Evolutionary conservation across 805 yeast genomes (phyloP), one percentile per base, ranked within the genome.

Genomic region (Komagataella pastoris): DNA sequence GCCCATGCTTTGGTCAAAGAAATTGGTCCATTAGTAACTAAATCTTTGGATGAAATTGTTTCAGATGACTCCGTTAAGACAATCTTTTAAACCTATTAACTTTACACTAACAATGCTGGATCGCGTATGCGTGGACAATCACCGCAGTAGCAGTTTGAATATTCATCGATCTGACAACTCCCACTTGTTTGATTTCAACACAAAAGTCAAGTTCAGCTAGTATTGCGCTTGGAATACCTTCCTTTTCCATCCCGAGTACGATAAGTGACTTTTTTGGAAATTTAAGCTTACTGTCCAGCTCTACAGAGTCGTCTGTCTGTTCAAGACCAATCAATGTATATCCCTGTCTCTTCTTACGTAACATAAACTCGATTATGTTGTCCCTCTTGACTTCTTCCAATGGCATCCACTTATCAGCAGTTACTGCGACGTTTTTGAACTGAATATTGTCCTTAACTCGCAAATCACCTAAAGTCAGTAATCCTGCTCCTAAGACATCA

Each of bases 121-220:
- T 63, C 1, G 95, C 81, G 60, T 91, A 90, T 0, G 97, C 93
- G 65, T 90, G 95, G 6, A 89, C 96, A 50, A 90, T 79, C 18
- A 90, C 89, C 0, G 97, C 98, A 0, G 97, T 83, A 1, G 97
- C 98, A 0, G 97, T 90, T 68, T 90, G 98, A 55, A 90, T 90
- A 61, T 90, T 90, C 98, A 90, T 90, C 1, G 97, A 89, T 57
- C 98, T 74, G 46, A 91, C 81, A 17, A 90, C 89, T 14, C 98
- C 98, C 46, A 80, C 83, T 63, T 90, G 98, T 61, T 88, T 87
- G 58, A 90, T 90, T 61, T 90, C 96, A 46, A 91, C 80, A 63
- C 97, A 90, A 57, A 82, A 70, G 61, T 90, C 97, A 36, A 91
- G 70, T 60, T 86, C 91, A 0, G 87, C 83, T 51, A 90, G 68